phyloP scores from a whole-genome alignment of 2,329 filamentous ascomycete species.

The Calonectria pauciramosa region DNA sequence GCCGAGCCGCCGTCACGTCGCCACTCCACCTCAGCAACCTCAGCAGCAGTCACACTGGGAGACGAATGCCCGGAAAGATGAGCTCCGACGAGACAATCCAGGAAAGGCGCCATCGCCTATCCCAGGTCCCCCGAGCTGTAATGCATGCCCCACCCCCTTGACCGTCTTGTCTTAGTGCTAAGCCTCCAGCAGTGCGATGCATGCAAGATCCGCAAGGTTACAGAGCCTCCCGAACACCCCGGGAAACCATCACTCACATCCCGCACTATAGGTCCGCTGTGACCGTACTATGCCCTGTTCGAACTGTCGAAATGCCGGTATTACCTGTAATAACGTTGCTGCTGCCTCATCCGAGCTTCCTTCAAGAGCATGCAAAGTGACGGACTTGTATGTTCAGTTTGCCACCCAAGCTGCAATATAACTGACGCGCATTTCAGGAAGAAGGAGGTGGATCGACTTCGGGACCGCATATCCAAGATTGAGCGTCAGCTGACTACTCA shows the following conservation, averaged over 20 bases:
- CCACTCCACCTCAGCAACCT: background rate
- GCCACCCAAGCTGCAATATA: background rate
- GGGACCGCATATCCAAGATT: conserved; percentile 16
- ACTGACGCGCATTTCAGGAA: background rate
- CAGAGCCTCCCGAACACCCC: background rate
- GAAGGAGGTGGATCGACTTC: background rate
- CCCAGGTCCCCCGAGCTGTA: background rate
- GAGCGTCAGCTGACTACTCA: conserved; percentile 19
- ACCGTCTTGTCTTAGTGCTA: background rate
- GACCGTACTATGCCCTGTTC: background rate
- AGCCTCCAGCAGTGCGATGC: background rate
- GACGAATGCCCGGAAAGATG: background rate
- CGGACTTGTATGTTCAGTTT: background rate
- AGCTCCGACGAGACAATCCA: conserved; percentile 11
- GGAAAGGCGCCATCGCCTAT: background rate
- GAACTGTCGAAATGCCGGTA: background rate
- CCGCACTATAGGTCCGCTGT: background rate
- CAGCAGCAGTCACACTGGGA: background rate
- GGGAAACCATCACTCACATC: background rate
- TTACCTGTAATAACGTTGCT: background rate
- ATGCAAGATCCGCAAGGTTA: conserved; percentile 8
- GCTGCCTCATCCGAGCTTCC: background rate
- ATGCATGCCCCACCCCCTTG: background rate
- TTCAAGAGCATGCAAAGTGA: background rate
- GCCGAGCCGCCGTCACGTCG: background rate